Evolutionary conservation across 495 filamentous ascomycete species (phyloP).

Genomic region (Clohesyomyces aquaticus): DNA sequence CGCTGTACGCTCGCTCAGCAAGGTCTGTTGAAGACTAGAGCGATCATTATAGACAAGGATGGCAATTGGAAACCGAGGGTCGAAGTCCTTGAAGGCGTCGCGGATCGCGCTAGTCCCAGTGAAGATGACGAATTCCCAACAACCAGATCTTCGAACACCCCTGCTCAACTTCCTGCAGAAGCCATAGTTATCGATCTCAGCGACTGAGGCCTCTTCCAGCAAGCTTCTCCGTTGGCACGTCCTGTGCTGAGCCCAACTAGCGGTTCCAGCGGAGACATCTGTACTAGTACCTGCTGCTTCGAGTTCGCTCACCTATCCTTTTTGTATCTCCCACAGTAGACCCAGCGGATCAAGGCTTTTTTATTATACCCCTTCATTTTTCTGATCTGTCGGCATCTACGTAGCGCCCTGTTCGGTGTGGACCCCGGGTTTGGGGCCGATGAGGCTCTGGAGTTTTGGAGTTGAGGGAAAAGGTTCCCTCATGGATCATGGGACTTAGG

Average conservation of each 20-base stretch:
- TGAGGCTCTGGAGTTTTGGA: no score
- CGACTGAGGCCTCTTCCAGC: constrained; percentile 11
- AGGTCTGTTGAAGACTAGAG: constrained; percentile 41
- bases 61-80: constrained; percentile 47
- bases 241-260: neutral
- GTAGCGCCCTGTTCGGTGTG: neutral
- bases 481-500: no score
- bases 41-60: constrained; percentile 47
- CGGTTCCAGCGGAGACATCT: no score
- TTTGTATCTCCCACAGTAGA: no score
- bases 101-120: constrained; percentile 8
- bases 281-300: no score
- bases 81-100: constrained; percentile 3
- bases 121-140: constrained; percentile 6
- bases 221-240: neutral
- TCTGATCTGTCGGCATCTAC: neutral
- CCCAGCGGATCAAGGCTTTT: neutral
- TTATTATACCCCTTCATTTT: constrained; percentile 10
- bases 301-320: no score
- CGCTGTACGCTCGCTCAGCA: constrained; percentile 43
- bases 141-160: neutral
- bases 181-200: constrained; percentile 28
- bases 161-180: neutral
- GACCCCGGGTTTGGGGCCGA: neutral
- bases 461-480: no score